Evolutionary conservation across 805 yeast genomes (phyloP).

Genomic region (Clavispora santaluciae): DNA sequence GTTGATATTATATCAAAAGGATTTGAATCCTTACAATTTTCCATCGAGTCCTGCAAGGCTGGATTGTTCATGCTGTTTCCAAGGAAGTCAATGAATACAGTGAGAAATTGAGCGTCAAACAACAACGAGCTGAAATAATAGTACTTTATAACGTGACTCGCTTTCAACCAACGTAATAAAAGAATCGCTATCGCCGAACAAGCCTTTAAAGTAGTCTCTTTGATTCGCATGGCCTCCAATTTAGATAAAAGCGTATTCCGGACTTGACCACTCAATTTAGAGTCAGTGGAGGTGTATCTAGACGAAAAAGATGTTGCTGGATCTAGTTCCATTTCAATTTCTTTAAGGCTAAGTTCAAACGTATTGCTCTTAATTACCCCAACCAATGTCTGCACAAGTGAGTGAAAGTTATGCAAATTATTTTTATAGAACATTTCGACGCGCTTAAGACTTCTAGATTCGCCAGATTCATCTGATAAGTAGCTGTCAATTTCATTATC

Average conservation of each 20-base stretch:
- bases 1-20: conserved; percentile 32
- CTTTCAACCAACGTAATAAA: conserved; percentile 72
- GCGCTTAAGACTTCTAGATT: conserved; percentile 42
- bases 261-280: conserved; percentile 4
- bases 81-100: conserved; percentile 27
- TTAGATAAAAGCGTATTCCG: conserved; percentile 30
- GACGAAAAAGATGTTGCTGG: conserved; percentile 25
- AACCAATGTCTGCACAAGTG: conserved; percentile 59
- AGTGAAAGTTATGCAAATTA: conserved; percentile 52
- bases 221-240: conserved; percentile 53
- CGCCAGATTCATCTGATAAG: conserved; percentile 28
- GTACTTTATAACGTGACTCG: conserved; percentile 71
- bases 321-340: conserved; percentile 33
- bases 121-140: conserved; percentile 69
- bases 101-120: conserved; percentile 64
- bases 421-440: conserved; percentile 57
- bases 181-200: conserved; percentile 48
- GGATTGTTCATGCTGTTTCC: conserved; percentile 32
- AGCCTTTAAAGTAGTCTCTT: conserved; percentile 59
- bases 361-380: conserved; percentile 57
- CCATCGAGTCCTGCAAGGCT: conserved; percentile 23
- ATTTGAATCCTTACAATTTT: conserved; percentile 12
- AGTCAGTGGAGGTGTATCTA: conserved; percentile 6
- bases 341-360: conserved; percentile 29
- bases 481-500: conserved; percentile 13